Conservation (phyloP, 1,284 basidiomycete species). For the Xerocomus minutiporus region DNA sequence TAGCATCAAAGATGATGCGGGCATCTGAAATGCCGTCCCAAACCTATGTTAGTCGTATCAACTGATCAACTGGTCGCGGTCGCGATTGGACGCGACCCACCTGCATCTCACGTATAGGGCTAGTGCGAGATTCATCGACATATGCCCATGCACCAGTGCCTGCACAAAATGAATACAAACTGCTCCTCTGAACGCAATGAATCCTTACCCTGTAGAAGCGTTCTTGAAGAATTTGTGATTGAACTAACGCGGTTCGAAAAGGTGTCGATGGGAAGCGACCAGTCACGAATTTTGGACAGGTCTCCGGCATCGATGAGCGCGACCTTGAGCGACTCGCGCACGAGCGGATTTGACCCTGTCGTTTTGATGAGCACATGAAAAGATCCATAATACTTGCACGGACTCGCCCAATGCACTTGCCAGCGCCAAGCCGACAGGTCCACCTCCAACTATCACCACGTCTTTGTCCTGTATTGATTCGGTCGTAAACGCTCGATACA, state of each 20-base stretch:
- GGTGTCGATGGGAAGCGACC: conserved; percentile 53
- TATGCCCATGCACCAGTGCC: conserved; percentile 81
- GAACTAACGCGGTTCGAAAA: conserved; percentile 91
- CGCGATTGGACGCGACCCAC: conserved; percentile 36
- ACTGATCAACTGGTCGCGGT: not conserved
- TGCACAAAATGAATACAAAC: conserved; percentile 30
- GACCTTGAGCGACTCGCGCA: conserved; percentile 52
- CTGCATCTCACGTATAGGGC: conserved; percentile 81
- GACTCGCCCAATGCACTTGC: conserved; percentile 79
- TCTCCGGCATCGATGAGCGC: conserved; percentile 80
- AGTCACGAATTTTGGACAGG: conserved; percentile 62
- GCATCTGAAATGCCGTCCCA: conserved; percentile 88
- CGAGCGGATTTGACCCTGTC: conserved; percentile 50
- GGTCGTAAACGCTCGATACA: conserved; percentile 16
- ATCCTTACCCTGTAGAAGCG: conserved; percentile 67
- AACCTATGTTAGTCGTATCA: conserved; percentile 46
- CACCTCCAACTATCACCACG: conserved; percentile 91
- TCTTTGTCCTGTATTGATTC: conserved; percentile 56
- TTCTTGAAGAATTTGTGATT: conserved; percentile 78
- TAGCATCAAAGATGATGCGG: conserved; percentile 66
- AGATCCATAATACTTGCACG: not conserved
- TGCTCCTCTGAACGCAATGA: not conserved
- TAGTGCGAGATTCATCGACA: conserved; percentile 69
- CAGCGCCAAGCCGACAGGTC: conserved; percentile 87
- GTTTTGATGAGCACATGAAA: conserved; percentile 2